Conservation (phyloP, 2,329 filamentous ascomycete genomes). For the Samsoniella hepiali region DNA sequence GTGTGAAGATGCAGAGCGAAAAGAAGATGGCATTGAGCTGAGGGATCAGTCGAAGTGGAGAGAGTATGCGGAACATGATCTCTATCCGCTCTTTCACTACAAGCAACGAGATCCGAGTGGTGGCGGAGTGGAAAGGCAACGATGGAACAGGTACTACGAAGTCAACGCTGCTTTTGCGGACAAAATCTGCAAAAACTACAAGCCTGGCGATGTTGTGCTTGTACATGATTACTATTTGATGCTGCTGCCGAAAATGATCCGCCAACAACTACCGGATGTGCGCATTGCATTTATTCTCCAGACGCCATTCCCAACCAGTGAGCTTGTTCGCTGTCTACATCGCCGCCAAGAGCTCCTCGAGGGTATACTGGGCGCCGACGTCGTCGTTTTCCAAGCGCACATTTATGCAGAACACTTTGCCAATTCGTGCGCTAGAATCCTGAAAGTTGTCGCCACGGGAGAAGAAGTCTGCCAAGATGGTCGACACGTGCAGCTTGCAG, state of each 20-base stretch:
- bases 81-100: conserved; percentile 94
- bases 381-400: conserved; percentile 93
- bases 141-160: conserved; percentile 89
- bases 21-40: conserved; percentile 65
- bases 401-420: conserved; percentile 93
- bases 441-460: conserved; percentile 64
- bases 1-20: conserved; percentile 67
- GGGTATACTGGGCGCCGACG: conserved; percentile 83
- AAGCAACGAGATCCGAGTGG: conserved; percentile 89
- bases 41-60: conserved; percentile 85
- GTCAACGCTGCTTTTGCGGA: conserved; percentile 92
- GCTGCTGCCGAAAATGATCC: conserved; percentile 80
- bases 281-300: conserved; percentile 95
- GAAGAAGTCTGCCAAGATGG: conserved; percentile 64
- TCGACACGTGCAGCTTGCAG: conserved; percentile 80
- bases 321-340: conserved; percentile 86
- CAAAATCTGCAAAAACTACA: conserved; percentile 82
- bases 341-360: conserved; percentile 86
- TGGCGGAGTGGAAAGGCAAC: conserved; percentile 74
- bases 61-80: conserved; percentile 82
- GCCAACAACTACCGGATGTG: conserved; percentile 82
- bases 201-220: conserved; percentile 85
- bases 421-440: conserved; percentile 85
- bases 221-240: conserved; percentile 95
- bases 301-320: conserved; percentile 91